Conservation (phyloP, 352 stramenopile genomes). For the Pythium utonaiense region DNA sequence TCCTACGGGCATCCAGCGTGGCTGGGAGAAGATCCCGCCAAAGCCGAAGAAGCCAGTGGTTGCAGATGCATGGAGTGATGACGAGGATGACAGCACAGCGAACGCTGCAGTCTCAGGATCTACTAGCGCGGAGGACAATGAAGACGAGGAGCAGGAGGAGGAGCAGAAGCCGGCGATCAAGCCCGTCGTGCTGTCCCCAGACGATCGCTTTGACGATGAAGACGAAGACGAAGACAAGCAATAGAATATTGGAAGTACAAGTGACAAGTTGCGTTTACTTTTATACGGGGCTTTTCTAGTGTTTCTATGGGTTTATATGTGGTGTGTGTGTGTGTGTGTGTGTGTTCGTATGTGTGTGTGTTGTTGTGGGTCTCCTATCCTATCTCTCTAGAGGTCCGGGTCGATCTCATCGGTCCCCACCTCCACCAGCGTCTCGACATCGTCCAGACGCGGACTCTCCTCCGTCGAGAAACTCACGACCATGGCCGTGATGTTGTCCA, state of each 20-base stretch:
- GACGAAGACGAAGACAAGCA: conserved; percentile 3
- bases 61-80: conserved; percentile 76
- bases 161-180: conserved; percentile 6
- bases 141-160: conserved; percentile 14
- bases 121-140: not conserved
- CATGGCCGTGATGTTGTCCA: conserved; percentile 84
- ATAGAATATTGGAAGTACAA: conserved; percentile 1
- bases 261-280: conserved; percentile 10
- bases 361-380: conserved; percentile 10
- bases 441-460: conserved; percentile 3
- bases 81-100: conserved; percentile 32
- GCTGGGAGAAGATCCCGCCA: conserved; percentile 67
- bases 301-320: conserved; percentile 1
- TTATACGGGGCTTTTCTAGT: conserved; percentile 1
- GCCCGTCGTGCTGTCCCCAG: not conserved
- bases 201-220: conserved; percentile 13
- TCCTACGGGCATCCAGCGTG: conserved; percentile 39
- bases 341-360: conserved; percentile 1
- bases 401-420: not conserved
- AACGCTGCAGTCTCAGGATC: not conserved
- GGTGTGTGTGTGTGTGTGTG: not conserved
- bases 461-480: conserved; percentile 37
- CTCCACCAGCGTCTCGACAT: conserved; percentile 6
- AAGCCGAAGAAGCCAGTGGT: conserved; percentile 38
- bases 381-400: conserved; percentile 6